Evolutionary conservation across 108 stramenopile species (phyloP).

Genomic region (Fragilariopsis cylindrus): DNA sequence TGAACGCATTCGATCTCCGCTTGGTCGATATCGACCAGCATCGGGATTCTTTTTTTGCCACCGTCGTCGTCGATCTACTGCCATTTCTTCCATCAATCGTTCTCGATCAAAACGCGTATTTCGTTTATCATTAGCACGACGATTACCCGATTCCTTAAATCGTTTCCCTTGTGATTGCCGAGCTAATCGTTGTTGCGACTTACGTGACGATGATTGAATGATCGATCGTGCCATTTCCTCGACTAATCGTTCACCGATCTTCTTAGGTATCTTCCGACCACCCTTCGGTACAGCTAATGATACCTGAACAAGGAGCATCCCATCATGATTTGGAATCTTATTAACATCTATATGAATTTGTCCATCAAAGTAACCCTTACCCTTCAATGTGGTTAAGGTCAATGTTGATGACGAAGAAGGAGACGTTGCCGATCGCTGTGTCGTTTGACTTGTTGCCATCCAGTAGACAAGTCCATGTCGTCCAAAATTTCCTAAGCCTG

Average conservation of each 20-base stretch:
- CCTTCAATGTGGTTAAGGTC: conserved; percentile 55
- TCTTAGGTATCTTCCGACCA: conserved; percentile 38
- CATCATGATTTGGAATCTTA: conserved; percentile 9
- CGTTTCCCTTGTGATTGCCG: conserved; percentile 51
- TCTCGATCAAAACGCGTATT: conserved; percentile 60
- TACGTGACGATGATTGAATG: conserved; percentile 39
- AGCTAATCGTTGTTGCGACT: conserved; percentile 53
- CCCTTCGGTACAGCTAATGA: conserved; percentile 54
- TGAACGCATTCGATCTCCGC: conserved; percentile 54
- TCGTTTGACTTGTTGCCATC: conserved; percentile 30
- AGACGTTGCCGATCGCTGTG: conserved; percentile 17
- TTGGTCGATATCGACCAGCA: conserved; percentile 76
- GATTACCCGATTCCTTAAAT: conserved; percentile 49
- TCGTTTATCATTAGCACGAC: conserved; percentile 56
- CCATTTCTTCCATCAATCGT: conserved; percentile 79
- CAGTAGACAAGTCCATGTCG: conserved; percentile 65
- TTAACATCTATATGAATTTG: conserved; percentile 46
- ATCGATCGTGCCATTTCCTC: conserved; percentile 51
- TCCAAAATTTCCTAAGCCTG: conserved; percentile 60
- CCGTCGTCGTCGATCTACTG: conserved; percentile 67
- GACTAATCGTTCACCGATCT: conserved; percentile 19
- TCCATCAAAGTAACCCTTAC: conserved; percentile 74
- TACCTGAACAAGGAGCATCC: conserved; percentile 35
- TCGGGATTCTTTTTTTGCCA: conserved; percentile 83
- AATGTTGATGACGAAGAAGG: conserved; percentile 22